These are phyloP conservation scores for Penicillium pulvis DNA, from an alignment of 495 filamentous ascomycete species.

Conservation along the genomic window DNA sequence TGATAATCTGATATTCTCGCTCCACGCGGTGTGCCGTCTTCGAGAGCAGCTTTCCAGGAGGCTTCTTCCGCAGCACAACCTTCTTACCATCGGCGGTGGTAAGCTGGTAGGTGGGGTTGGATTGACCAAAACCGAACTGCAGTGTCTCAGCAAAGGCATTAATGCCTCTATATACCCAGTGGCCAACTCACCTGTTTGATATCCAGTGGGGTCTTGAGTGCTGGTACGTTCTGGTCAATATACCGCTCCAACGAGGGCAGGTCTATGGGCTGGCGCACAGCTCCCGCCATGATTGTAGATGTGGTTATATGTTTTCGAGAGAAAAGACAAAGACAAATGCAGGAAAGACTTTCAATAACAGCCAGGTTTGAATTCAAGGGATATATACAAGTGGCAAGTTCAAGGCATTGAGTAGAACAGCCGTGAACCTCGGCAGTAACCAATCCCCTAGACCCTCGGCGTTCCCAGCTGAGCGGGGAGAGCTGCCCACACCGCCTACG, in stretches of 20 bases:
- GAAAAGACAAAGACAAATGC: background rate
- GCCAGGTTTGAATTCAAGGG: background rate
- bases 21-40: constrained; percentile 96
- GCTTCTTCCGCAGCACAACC: constrained; percentile 94
- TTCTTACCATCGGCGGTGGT: constrained; percentile 64
- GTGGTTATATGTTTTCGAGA: background rate
- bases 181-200: constrained; percentile 74
- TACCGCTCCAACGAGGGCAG: constrained; percentile 74
- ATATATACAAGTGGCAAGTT: background rate
- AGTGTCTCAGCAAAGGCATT: background rate
- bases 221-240: constrained; percentile 70
- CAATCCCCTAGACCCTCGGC: background rate
- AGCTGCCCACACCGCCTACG: background rate
- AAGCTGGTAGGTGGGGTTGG: constrained; percentile 93
- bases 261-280: constrained; percentile 86
- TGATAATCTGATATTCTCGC: constrained; percentile 88
- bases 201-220: constrained; percentile 77
- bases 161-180: background rate
- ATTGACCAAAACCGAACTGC: constrained; percentile 95
- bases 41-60: constrained; percentile 85
- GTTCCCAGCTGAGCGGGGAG: constrained; percentile 6
- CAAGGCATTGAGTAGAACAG: background rate
- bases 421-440: background rate
- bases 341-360: background rate
- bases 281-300: constrained; percentile 71